Evolutionary conservation across 108 stramenopile genomes (phyloP).

Genomic region (Thalassiosira profunda): DNA sequence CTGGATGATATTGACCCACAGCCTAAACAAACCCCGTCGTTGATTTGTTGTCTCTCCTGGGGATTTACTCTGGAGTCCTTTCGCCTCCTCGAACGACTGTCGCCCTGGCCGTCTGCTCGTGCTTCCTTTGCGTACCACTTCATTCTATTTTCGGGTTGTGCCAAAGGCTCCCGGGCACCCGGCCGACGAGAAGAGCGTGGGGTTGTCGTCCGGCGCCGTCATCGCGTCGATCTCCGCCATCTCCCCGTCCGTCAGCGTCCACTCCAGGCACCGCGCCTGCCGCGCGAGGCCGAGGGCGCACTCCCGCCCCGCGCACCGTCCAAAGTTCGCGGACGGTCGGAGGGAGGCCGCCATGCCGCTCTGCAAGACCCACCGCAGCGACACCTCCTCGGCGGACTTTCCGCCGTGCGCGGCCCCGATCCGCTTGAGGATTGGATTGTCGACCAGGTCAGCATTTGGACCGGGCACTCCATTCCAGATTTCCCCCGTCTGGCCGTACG

Average conservation of each 20-base stretch:
- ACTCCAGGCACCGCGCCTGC: conserved; percentile 36
- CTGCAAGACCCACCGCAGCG: conserved; percentile 59
- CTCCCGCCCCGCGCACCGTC: conserved; percentile 25
- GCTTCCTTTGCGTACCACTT: no score
- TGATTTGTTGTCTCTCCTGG: no score
- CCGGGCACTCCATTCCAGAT: no score
- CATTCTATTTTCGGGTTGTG: no score
- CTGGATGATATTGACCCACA: no score
- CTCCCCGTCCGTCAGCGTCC: conserved; percentile 38
- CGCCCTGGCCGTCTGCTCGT: no score
- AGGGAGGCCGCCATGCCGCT: conserved; percentile 40
- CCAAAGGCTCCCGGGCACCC: conserved; percentile 57
- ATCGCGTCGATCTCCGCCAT: conserved; percentile 42
- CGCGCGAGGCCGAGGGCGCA: conserved; percentile 31
- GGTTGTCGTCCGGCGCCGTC: conserved; percentile 41
- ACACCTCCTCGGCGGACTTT: conserved; percentile 51
- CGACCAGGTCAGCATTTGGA: conserved; percentile 38
- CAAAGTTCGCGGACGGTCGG: conserved; percentile 53
- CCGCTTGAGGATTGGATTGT: conserved; percentile 23
- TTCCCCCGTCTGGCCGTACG: conserved; percentile 60
- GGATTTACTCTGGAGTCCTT: no score
- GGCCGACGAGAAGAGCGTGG: conserved; percentile 56
- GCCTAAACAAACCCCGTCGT: no score
- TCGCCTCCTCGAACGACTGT: no score
- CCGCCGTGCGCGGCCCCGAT: conserved; percentile 31